A percentile compares a stretch with the other conserved stretches of the same genome.
phyloP scores from a whole-genome alignment of 805 yeast genomes.

The Yamadazyma scolyti region DNA sequence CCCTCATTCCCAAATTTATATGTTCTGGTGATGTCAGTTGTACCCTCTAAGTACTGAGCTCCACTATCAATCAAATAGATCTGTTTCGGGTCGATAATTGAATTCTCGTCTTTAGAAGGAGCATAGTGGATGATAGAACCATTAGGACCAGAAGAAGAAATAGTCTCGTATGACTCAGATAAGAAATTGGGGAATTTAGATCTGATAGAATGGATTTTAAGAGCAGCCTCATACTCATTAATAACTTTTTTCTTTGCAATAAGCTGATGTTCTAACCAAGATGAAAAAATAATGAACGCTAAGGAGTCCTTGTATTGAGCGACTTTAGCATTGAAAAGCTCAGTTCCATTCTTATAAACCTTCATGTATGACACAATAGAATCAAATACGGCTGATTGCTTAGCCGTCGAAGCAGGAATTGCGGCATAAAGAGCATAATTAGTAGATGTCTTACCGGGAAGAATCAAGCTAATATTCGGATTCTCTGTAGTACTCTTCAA shows the following conservation, averaged over 20 bases:
- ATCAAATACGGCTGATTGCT: slow-evolving; percentile 18
- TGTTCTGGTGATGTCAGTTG: slow-evolving; percentile 94
- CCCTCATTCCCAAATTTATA: slow-evolving; percentile 51
- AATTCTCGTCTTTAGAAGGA: slow-evolving; percentile 56
- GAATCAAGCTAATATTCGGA: slow-evolving; percentile 18
- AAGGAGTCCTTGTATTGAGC: slow-evolving; percentile 87
- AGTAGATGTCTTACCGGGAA: slow-evolving; percentile 28
- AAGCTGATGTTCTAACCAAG: slow-evolving; percentile 73
- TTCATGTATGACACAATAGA: slow-evolving; percentile 50
- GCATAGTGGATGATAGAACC: slow-evolving; percentile 75
- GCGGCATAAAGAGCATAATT: slow-evolving; percentile 28
- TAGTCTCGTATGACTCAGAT: slow-evolving; percentile 73
- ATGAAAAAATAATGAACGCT: slow-evolving; percentile 66
- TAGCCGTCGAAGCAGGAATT: slow-evolving; percentile 27
- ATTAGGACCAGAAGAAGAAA: slow-evolving; percentile 72
- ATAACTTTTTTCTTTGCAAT: slow-evolving; percentile 36
- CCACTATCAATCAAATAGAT: slow-evolving; percentile 59
- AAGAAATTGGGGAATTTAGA: slow-evolving; percentile 50
- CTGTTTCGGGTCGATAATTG: slow-evolving; percentile 57
- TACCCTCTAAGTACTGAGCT: slow-evolving; percentile 59
- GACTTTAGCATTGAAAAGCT: slow-evolving; percentile 62
- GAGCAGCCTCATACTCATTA: slow-evolving; percentile 65
- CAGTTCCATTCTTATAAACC: slow-evolving; percentile 70
- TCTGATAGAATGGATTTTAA: slow-evolving; percentile 55
- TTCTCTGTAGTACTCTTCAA: slow-evolving; percentile 17